Evolutionary conservation across 169 alveolate species (phyloP).

Genomic region (Eimeria nieschulzi): DNA sequence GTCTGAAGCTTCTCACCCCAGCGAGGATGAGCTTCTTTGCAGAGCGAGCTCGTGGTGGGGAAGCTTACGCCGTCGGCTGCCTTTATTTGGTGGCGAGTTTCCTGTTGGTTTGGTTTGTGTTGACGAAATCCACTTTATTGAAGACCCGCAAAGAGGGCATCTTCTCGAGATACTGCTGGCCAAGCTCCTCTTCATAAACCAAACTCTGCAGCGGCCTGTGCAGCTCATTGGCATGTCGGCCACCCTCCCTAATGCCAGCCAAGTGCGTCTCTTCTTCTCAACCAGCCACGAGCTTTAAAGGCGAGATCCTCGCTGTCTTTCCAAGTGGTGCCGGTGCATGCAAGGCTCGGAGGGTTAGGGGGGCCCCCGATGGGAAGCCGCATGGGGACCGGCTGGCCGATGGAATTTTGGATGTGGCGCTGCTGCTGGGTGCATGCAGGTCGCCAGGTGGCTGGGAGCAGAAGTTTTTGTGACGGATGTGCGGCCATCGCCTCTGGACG

Average conservation of each 20-base stretch:
- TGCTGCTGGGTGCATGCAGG: constrained; percentile 24
- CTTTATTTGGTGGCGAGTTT: constrained; percentile 38
- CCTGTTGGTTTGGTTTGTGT: constrained; percentile 77
- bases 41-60: constrained; percentile 30
- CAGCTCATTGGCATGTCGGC: constrained; percentile 89
- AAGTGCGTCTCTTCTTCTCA: constrained; percentile 57
- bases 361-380: too few relatives aligned
- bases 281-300: background rate
- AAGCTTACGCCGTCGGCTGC: constrained; percentile 34
- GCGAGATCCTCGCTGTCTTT: background rate
- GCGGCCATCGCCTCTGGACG: constrained; percentile 85
- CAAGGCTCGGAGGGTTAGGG: too few relatives aligned
- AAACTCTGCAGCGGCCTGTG: constrained; percentile 72
- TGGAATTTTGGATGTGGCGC: background rate
- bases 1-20: background rate
- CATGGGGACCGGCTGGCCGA: too few relatives aligned
- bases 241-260: constrained; percentile 85
- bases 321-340: too few relatives aligned
- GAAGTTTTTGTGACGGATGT: constrained; percentile 82
- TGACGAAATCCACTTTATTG: constrained; percentile 86
- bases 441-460: constrained; percentile 85
- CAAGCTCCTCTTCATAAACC: constrained; percentile 75
- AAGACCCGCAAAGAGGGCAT: constrained; percentile 85
- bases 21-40: constrained; percentile 1
- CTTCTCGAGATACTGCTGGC: constrained; percentile 79